Evolutionary conservation across 2,329 filamentous ascomycete genomes (phyloP).

Genomic region (Xylaria sp.): DNA sequence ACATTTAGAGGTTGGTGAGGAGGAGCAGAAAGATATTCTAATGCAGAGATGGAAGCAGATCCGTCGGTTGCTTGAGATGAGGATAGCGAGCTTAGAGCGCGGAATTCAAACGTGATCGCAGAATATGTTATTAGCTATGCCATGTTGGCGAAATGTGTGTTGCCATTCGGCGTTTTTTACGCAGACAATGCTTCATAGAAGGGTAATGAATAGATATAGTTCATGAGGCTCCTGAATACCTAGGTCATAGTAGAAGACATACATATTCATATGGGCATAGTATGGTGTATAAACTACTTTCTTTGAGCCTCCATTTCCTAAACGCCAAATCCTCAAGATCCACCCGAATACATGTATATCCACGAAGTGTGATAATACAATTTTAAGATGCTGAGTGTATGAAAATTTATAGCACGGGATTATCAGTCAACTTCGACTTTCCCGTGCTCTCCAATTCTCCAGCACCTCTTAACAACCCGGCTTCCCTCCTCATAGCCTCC

Average conservation of each 20-base stretch:
- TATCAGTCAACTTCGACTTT: constrained; percentile 30
- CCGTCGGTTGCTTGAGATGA: constrained; percentile 51
- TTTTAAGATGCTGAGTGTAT: neutral
- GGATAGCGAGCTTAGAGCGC: constrained; percentile 50
- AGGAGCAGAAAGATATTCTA: constrained; percentile 54
- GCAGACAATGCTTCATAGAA: neutral
- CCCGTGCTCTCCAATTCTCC: constrained; percentile 22
- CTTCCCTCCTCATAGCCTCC: constrained; percentile 56
- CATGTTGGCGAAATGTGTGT: neutral
- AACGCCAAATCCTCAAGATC: constrained; percentile 27
- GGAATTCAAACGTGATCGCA: constrained; percentile 16
- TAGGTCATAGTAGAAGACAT: neutral
- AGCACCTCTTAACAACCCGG: constrained; percentile 41
- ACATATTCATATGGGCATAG: neutral
- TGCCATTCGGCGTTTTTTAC: neutral
- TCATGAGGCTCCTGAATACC: neutral
- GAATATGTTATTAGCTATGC: neutral
- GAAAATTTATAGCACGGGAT: constrained; percentile 5
- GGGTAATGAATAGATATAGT: neutral
- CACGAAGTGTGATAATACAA: constrained; percentile 20
- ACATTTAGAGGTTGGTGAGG: constrained; percentile 45
- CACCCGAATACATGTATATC: constrained; percentile 5
- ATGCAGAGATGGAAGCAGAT: constrained; percentile 58
- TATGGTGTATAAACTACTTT: neutral
- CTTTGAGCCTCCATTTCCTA: neutral